Evolutionary conservation across 1,284 basidiomycete genomes (phyloP).

Genomic region (Ceratobasidium sp.): DNA sequence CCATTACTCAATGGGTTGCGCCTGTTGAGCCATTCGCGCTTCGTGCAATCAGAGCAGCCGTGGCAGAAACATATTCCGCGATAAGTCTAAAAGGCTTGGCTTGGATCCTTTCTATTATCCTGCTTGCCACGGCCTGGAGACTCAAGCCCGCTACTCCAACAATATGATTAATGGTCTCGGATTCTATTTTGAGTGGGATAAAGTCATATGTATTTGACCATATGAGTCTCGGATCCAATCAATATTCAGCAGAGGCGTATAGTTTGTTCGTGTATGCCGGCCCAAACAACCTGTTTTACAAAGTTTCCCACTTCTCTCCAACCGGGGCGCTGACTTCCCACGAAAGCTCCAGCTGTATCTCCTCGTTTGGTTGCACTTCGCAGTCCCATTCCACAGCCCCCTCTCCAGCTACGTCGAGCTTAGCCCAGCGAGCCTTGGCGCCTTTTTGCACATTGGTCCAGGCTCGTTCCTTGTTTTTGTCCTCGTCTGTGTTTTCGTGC

Average conservation of each 20-base stretch:
- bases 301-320: conserved; percentile 40
- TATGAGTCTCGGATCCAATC: no score
- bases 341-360: conserved; percentile 40
- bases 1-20: conserved; percentile 15
- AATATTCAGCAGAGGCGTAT: no score
- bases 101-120: conserved; percentile 21
- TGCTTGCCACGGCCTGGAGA: conserved; percentile 22
- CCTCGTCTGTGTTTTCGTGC: not conserved
- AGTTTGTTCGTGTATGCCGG: not conserved
- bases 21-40: not conserved
- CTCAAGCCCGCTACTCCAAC: not conserved
- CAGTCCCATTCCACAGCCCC: conserved; percentile 45
- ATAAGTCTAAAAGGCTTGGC: not conserved
- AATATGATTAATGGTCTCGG: no score
- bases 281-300: not conserved
- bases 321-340: conserved; percentile 45
- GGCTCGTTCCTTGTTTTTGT: not conserved
- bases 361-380: conserved; percentile 37
- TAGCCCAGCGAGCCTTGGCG: conserved; percentile 38
- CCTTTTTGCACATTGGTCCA: conserved; percentile 33
- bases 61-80: not conserved
- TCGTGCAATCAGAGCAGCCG: not conserved
- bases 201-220: no score
- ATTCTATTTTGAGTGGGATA: no score
- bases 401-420: conserved; percentile 36